Base-by-base conservation (phyloP, 163 green algal species). In the Volvox carteri region DNA sequence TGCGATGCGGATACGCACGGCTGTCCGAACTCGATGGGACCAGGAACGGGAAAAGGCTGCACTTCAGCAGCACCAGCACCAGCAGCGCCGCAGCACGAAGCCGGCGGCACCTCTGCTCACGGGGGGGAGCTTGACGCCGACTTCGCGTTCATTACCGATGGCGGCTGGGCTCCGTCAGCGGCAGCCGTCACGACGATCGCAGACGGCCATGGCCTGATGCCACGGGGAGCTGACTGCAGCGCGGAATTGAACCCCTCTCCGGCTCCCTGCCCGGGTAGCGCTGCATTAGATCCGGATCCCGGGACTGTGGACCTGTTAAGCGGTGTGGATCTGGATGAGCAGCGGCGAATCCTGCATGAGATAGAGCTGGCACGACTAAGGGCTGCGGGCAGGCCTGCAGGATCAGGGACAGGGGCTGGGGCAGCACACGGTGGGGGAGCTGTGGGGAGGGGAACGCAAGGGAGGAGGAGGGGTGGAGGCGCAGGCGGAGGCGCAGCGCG, bases 281-380 rank as follows among this genome's bases (percentile, higher is more conserved):
- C n/a, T n/a, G n/a, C n/a, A n/a, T n/a, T n/a, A n/a, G 52, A 85
- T 72, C 35, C 19, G 9, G 50, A 39, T 54, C 76, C 76, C 39
- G 16, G 28, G 42, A 30, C 54, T 0, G 28, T 35, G 23, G 73
- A 81, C 65, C 28, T 90, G 25, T 62, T 94, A 58, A 50, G 37
- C 8, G 73, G 46, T 16, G 76, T 94, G 1, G 84, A 94, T 65
- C n/a, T 95, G n/a, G 70, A 56, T 16, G 92, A 95, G 90, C 95
- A 97, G 86, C 85, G 81, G 33, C 88, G 90, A 7, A 95, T 97
- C 23, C 65, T 97, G 90, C 91, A 92, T 25, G 94, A 96, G 12
- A 93, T 95, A 23, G 87, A 92, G 78, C 39, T 97, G 54, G 77
- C 89, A 14, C 33, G 78, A 42, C 37, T 92, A 77, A 30, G 74